A percentile compares a stretch with the other conserved stretches of the same genome.
phyloP scores from a whole-genome alignment of 2,329 filamentous ascomycete species.

The Metarhizium brunneum region DNA sequence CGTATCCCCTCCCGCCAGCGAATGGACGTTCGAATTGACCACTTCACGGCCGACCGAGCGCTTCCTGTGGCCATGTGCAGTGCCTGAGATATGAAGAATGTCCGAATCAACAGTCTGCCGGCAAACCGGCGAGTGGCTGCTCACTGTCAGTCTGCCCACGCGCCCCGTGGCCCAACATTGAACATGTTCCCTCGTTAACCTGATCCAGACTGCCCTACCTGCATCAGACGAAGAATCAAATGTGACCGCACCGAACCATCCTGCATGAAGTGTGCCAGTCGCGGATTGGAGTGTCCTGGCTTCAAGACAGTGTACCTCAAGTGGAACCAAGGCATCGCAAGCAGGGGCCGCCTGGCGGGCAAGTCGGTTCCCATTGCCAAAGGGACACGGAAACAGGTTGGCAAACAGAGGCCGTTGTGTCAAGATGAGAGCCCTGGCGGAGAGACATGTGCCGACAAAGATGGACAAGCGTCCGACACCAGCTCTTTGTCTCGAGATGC shows the following conservation, averaged over 20 bases:
- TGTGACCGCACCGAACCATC: conserved; percentile 12
- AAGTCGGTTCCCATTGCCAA: conserved; percentile 5
- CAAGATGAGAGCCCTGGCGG: too few species aligned
- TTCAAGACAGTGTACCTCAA: conserved; percentile 10
- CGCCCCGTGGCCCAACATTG: not conserved
- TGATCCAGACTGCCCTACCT: conserved; percentile 10
- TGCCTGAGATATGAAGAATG: conserved; percentile 6
- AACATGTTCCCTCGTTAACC: not conserved
- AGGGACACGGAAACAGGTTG: not conserved
- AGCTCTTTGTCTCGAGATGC: too few species aligned
- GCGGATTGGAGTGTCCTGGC: conserved; percentile 10
- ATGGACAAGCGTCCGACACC: too few species aligned
- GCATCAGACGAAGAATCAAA: conserved; percentile 11
- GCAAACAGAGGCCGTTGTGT: not conserved
- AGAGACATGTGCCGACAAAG: too few species aligned
- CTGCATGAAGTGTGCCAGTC: conserved; percentile 12
- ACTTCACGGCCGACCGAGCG: too few species aligned
- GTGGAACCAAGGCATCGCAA: conserved; percentile 15
- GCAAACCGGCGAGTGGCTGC: conserved; percentile 9
- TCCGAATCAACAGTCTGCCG: conserved; percentile 10
- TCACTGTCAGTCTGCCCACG: conserved; percentile 5
- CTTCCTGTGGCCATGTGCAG: not conserved
- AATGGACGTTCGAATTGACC: too few species aligned
- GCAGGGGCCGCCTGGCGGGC: conserved; percentile 11
- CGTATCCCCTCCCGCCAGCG: too few species aligned